These are phyloP conservation scores for Ophiosphaerella herpotricha DNA, from an alignment of 2,329 filamentous ascomycete species.

Conservation along the genomic window DNA sequence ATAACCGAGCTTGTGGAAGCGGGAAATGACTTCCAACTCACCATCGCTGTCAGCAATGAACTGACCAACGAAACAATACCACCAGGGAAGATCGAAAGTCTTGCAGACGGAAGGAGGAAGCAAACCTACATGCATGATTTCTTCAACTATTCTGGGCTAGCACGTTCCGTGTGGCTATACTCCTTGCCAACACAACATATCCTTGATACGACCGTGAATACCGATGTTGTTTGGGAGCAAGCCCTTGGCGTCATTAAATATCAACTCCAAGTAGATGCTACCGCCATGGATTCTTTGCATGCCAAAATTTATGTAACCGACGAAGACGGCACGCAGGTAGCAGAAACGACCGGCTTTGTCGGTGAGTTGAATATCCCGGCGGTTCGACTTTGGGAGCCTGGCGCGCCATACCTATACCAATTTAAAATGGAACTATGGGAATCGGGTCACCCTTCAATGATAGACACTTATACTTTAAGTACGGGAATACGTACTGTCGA, in stretches of 20 bases:
- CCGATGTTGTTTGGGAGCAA: conserved; percentile 3
- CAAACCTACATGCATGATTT: conserved; percentile 14
- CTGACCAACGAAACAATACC: too few species aligned
- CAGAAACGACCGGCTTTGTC: background rate
- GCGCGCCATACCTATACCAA: conserved; percentile 10
- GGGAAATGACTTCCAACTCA: too few species aligned
- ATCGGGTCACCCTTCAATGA: background rate
- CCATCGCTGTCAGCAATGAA: too few species aligned
- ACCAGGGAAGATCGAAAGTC: too few species aligned
- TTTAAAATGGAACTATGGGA: background rate
- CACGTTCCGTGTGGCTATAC: conserved; percentile 15
- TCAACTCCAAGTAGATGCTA: background rate
- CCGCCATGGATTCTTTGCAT: background rate
- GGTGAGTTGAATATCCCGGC: conserved; percentile 1
- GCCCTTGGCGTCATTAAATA: conserved; percentile 6
- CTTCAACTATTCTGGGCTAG: conserved; percentile 14
- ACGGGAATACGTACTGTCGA: conserved; percentile 11
- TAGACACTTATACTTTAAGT: conserved; percentile 5
- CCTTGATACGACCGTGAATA: conserved; percentile 5
- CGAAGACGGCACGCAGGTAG: conserved; percentile 1
- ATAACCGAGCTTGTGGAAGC: too few species aligned
- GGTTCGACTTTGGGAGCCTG: conserved; percentile 9
- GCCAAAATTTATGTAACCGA: background rate
- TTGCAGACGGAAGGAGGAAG: conserved; percentile 1
- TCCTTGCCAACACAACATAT: conserved; percentile 6